Base-by-base conservation (phyloP, 495 filamentous ascomycete genomes). In the Hyaloscypha finlandica region DNA sequence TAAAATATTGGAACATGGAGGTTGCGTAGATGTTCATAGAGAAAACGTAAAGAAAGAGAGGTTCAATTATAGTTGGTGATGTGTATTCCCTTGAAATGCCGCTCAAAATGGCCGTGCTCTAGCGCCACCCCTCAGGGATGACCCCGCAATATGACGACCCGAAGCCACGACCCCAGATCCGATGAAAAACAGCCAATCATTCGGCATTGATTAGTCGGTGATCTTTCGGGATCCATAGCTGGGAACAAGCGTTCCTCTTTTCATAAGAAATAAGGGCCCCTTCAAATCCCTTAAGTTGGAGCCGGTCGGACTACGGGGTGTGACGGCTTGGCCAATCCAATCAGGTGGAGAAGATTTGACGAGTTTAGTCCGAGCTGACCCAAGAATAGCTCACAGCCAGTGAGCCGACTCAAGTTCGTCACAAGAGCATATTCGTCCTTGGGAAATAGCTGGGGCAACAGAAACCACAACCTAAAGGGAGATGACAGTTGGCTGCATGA, bases 21-120 rank as follows among this genome's bases (percentile, higher is more conserved):
- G 16, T 48, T 48, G 16, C 16, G 16, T 19, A 6, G 16, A 19
- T 29, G 35, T 51, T 48, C 32, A 29, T 30, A 19, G 3, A 16
- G 16, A 8, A 60, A 8, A 2, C 29, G 1, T n/a, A 16, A 30
- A 56, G 58, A 25, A 22, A 2, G 51, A 64, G 35, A 66, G 25
- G 60, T 55, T 51, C 19, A 66, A 53, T 66, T 70, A 70, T 70
- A 70, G 63, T 66, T 58, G 35, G 9, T 1, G n/a, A 45, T 54
- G n/a, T 52, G 20, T 22, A n/a, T 52, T 16, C 9, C 48, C 8
- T 45, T 22, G 20, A 69, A 66, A 70, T 70, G 63, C 68, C 68
- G 68, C 55, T 39, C 22, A 29, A 22, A 39, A 29, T 25, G 45
- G n/a, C 68, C 68, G 68, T 6, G 2, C 11, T 48, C 55, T 52